These are phyloP conservation scores for Petunia secreta DNA, from an alignment of 257 asterid species.

Conservation along the genomic window DNA sequence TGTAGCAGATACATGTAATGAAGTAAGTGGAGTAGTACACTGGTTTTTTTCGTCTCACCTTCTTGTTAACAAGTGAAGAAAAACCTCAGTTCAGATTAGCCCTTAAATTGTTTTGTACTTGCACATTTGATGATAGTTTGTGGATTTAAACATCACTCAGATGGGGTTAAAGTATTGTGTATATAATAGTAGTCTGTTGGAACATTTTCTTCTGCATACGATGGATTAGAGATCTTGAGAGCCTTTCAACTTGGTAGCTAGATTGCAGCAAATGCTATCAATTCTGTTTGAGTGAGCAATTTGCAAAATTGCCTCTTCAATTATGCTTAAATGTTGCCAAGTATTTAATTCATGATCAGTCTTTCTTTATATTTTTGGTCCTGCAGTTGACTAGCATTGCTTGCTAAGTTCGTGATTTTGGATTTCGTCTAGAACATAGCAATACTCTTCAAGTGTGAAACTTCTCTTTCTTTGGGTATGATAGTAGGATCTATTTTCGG, in stretches of 20 bases:
- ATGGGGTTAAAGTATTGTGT: neutral
- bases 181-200: neutral
- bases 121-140: neutral
- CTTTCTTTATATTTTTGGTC: no score
- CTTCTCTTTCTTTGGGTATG: neutral
- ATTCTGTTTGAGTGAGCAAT: neutral
- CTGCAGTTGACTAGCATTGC: neutral
- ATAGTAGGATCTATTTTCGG: neutral
- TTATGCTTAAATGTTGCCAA: no score
- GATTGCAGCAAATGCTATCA: neutral
- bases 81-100: neutral
- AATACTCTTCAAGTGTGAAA: neutral
- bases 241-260: neutral
- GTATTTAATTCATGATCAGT: no score
- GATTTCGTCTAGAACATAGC: no score
- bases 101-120: constrained; percentile 18
- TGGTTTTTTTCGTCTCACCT: neutral
- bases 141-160: neutral
- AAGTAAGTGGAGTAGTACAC: neutral
- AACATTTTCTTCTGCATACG: neutral
- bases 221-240: no score
- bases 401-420: neutral
- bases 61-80: neutral
- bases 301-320: no score
- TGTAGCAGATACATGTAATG: neutral